Evolutionary conservation across 2,329 filamentous ascomycete species (phyloP), one percentile per base, ranked within the genome.

Genomic region (Alternaria sp.): DNA sequence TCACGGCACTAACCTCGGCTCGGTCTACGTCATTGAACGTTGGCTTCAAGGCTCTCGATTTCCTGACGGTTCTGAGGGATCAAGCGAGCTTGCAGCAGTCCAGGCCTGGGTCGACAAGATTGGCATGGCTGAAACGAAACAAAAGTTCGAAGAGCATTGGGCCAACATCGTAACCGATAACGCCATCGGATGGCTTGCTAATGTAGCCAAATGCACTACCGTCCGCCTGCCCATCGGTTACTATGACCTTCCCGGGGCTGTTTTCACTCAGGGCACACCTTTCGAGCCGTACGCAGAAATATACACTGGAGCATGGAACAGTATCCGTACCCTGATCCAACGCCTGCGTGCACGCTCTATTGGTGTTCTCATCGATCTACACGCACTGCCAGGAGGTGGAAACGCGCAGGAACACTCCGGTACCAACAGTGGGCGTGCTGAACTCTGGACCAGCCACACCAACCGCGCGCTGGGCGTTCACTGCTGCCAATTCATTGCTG

Each of bases 181-280:
- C 1, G 86, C 88, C 68, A 80, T 88, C 21, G 75, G 81, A 15
- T 89, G 85, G 83, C 79, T 89, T 23, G 79, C 78, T 6, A 81
- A 83, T 15, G 77, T 82, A 25, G 86, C 85, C 3, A 84, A 83
- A 55, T 86, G 86, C 68, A 89, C 86, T 5, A 85, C 85, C 15
- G 83, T 89, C 45, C 83, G 87, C n/a, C 74, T 90, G 17, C 87
- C 87, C 0, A 85, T 90, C 56, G 87, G 87, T 4, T 88, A 87
- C 74, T 89, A 85, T 71, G 86, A 84, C 5, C 81, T 89, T 6
- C 73, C 74, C 5, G 86, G 85, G 0, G 81, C 83, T 0, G 72
- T 79, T 1, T 88, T 85, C 69, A 86, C 84, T 62, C 69, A 77
- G 11, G 80, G 80, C 3, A 88, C 86, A 1, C 82, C 84, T 1